Evolutionary conservation across 345 rosid species (phyloP), one percentile per base, ranked within the genome.

Genomic region (Hibiscus syriacus): DNA sequence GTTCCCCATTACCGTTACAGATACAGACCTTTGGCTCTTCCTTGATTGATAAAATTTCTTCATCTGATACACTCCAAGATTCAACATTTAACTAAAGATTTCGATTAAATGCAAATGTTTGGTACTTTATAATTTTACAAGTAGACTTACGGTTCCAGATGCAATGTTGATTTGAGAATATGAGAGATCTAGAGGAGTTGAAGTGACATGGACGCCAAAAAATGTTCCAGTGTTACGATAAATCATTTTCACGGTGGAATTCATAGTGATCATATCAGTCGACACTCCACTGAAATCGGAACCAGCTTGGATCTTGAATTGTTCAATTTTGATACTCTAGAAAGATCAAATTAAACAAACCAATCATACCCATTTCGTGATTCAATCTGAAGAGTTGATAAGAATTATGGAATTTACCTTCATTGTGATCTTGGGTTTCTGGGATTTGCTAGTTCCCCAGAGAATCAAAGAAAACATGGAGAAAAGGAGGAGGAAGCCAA

Each of bases 201-300:
- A n/a, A n/a, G n/a, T n/a, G n/a, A n/a, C n/a, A 68, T 91, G 97
- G 34, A 89, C 92, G 12, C 99, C 99, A 45, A 94, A 94, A 74
- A 94, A 94, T 9, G 97, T 87, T 70, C 96, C 99, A 0, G 87
- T 86, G 85, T 91, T 94, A 0, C 89, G 80, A 66, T 94, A 94
- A 46, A 78, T 64, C 85, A 94, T 76, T 70, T 80, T 89, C 50
- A 87, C 70, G 1, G 95, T 93, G 6, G 97, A 89, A 48, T 91
- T 91, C 72, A 87, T 81, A 0, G 86, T 77, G 79, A 94, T 83
- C 99, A 91, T 90, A 53, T 84, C 96, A 3, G 99, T 94, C 23
- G 92, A 83, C 16, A 94, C 96, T 10, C 99, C 99, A 3, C 85
- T 79, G 16, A 74, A 73, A 83, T 94, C 99, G 13, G 95, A 87